These are phyloP conservation scores for Fusarium aywerte DNA, from an alignment of 2,329 filamentous ascomycete genomes.

Conservation along the genomic window DNA sequence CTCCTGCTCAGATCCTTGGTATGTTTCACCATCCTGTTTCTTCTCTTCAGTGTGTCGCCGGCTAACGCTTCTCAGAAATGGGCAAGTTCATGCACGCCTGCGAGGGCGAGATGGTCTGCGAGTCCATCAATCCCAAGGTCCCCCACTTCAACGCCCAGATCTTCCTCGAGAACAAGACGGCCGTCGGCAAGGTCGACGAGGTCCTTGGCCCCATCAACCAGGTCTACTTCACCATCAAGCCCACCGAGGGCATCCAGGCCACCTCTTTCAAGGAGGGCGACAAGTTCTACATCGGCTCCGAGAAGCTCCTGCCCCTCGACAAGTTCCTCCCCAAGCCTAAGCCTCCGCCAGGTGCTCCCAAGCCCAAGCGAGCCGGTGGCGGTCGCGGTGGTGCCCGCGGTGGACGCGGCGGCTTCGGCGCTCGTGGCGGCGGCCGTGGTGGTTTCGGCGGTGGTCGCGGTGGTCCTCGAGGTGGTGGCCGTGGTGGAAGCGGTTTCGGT, in stretches of 20 bases:
- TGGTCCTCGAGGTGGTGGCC: constrained; percentile 49
- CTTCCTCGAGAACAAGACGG: constrained; percentile 98
- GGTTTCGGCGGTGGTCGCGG: constrained; percentile 52
- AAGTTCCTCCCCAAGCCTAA: constrained; percentile 98
- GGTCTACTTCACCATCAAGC: constrained; percentile 98
- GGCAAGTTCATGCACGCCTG: constrained; percentile 92
- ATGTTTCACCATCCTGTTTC: constrained; percentile 27
- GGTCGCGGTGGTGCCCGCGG: constrained; percentile 56
- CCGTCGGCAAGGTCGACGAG: constrained; percentile 97
- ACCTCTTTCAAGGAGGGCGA: constrained; percentile 94
- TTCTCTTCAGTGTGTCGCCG: too few species aligned
- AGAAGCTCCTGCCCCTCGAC: constrained; percentile 94
- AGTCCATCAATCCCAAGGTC: constrained; percentile 93
- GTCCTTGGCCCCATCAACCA: constrained; percentile 97
- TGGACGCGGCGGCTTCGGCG: constrained; percentile 51
- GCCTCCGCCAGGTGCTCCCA: constrained; percentile 70
- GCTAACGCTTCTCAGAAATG: constrained; percentile 72
- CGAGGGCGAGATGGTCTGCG: constrained; percentile 98
- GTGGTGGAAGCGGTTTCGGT: constrained; percentile 35
- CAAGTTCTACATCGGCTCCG: constrained; percentile 94
- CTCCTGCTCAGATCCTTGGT: constrained; percentile 53
- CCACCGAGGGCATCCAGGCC: constrained; percentile 94
- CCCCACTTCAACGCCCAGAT: constrained; percentile 99
- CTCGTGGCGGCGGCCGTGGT: constrained; percentile 49
- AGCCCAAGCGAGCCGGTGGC: constrained; percentile 69